A percentile compares a stretch with the other conserved stretches of the same genome.
Evolutionary conservation across 805 yeast genomes (phyloP).

Genomic region (Cyberlindnera suaveolens): DNA sequence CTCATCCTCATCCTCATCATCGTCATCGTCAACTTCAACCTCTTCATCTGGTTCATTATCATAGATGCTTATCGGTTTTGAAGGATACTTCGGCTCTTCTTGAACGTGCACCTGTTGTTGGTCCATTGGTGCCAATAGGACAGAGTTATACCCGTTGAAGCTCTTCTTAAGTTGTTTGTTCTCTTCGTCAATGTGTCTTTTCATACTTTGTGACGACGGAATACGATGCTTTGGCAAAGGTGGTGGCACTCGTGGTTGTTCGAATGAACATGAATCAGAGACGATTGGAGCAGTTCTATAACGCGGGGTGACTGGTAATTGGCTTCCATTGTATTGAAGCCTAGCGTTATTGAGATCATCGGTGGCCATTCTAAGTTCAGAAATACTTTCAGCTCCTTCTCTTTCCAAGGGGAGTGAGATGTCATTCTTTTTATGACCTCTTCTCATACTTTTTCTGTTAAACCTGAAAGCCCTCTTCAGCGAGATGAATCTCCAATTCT

Average conservation of each 20-base stretch:
- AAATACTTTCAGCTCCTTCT: constrained; percentile 18
- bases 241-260: constrained; percentile 13
- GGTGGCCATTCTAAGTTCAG: constrained; percentile 23
- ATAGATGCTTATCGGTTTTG: constrained; percentile 6
- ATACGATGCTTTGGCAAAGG: constrained; percentile 24
- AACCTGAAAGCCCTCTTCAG: constrained; percentile 16
- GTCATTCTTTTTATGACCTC: constrained; percentile 5
- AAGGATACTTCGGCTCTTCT: constrained; percentile 3
- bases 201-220: constrained; percentile 13
- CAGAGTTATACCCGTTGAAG: not conserved
- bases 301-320: constrained; percentile 3
- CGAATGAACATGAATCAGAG: not conserved
- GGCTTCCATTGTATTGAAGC: not conserved
- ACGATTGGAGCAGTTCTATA: constrained; percentile 2
- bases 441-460: constrained; percentile 6
- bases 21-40: not conserved
- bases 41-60: constrained; percentile 5
- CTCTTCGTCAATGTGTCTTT: constrained; percentile 6
- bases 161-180: not conserved
- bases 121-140: constrained; percentile 9
- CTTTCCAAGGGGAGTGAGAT: constrained; percentile 19
- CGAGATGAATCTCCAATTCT: constrained; percentile 24
- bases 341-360: constrained; percentile 9
- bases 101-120: constrained; percentile 3
- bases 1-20: constrained; percentile 4